A percentile compares a stretch with the other conserved stretches of the same genome.
These are phyloP conservation scores for Hordeum marinum DNA, from an alignment of 176 grass and related monocot genomes.

Conservation along the genomic window DNA sequence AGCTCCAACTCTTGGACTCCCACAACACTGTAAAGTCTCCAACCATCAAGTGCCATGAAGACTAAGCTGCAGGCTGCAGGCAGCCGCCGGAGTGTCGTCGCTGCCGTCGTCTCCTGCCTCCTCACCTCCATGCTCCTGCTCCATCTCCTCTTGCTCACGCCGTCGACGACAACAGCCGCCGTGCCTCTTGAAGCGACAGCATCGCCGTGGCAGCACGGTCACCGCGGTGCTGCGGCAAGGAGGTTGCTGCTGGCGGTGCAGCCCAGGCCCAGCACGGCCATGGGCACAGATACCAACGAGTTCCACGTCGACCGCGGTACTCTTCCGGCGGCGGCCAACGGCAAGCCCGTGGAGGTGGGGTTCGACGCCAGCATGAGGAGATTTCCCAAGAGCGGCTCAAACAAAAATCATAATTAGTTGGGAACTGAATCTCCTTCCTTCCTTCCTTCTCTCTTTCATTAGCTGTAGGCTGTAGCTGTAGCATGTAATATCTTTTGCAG, in stretches of 20 bases:
- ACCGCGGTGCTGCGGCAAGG: neutral
- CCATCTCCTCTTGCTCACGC: neutral
- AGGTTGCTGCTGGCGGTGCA: slow-evolving; percentile 4
- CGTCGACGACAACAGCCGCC: neutral
- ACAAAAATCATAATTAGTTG: slow-evolving; percentile 21
- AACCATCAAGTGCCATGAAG: neutral
- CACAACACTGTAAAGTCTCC: neutral
- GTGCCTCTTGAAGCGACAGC: neutral
- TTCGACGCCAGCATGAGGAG: slow-evolving; percentile 31
- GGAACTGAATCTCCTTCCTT: neutral
- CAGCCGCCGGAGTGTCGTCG: neutral
- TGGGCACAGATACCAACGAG: neutral
- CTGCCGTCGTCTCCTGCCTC: neutral
- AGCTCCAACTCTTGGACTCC: neutral
- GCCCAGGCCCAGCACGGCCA: neutral
- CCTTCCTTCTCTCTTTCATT: neutral
- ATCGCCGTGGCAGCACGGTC: neutral
- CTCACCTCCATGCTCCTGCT: neutral
- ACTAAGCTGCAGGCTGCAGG: neutral
- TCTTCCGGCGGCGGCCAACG: neutral
- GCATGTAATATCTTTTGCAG: neutral
- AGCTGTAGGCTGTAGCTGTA: neutral
- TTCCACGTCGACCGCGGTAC: neutral
- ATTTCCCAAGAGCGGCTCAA: slow-evolving; percentile 4
- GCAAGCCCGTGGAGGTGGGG: slow-evolving; percentile 14